Percentiles rank a stretch among this genome's conserved stretches.
These are phyloP conservation scores for Strigomonas culicis DNA, from an alignment of 208 protist genomes.

Conservation along the genomic window DNA sequence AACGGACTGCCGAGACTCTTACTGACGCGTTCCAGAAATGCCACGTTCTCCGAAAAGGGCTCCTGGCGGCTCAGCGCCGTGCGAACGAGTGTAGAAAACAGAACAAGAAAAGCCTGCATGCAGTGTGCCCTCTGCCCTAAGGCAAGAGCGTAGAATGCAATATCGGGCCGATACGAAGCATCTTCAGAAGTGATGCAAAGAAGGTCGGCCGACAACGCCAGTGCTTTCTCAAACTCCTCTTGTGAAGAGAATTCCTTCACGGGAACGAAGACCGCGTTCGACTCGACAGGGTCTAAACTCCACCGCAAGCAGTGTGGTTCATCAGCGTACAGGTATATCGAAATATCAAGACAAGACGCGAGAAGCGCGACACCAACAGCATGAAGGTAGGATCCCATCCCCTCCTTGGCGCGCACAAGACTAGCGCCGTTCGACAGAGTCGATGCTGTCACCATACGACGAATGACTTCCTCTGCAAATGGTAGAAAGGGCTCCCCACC, in stretches of 20 bases:
- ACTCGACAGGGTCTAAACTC: slow-evolving; percentile 6
- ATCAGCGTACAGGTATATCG: slow-evolving; percentile 30
- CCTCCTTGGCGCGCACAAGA: slow-evolving; percentile 31
- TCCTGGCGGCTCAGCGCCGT: slow-evolving; percentile 19
- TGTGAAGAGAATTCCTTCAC: slow-evolving; percentile 26
- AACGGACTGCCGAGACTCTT: slow-evolving; percentile 4
- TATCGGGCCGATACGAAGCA: slow-evolving; percentile 23
- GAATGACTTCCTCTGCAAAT: slow-evolving; percentile 62
- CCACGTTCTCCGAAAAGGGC: slow-evolving; percentile 36
- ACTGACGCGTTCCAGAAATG: slow-evolving; percentile 23
- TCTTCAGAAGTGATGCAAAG: slow-evolving; percentile 43
- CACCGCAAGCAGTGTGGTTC: slow-evolving; percentile 21
- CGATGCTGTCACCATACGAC: slow-evolving; percentile 44
- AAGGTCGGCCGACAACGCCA: slow-evolving; percentile 65
- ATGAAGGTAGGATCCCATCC: slow-evolving; percentile 41
- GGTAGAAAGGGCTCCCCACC: slow-evolving; percentile 31
- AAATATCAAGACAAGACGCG: slow-evolving; percentile 64
- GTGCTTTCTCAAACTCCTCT: slow-evolving; percentile 48
- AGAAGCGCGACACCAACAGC: slow-evolving; percentile 51
- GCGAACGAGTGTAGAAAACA: slow-evolving; percentile 42
- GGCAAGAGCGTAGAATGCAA: slow-evolving; percentile 45
- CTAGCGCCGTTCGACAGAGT: slow-evolving; percentile 50
- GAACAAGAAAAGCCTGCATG: slow-evolving; percentile 35
- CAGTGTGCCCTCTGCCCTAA: slow-evolving; percentile 45
- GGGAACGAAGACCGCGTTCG: slow-evolving; percentile 25